phyloP scores from a whole-genome alignment of 306 rosid species.

The Malus asiatica region DNA sequence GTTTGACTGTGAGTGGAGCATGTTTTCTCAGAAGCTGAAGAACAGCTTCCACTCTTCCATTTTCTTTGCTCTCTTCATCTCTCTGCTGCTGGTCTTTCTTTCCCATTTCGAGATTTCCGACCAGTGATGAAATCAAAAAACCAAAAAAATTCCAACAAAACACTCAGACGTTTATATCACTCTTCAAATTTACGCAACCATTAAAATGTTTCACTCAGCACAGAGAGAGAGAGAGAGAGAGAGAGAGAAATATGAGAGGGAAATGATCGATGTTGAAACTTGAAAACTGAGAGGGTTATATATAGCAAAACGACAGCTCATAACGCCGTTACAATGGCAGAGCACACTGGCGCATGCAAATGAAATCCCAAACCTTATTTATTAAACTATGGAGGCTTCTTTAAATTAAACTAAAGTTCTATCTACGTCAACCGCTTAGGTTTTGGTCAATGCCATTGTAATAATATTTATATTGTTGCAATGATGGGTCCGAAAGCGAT shows the following conservation, averaged over 20 bases:
- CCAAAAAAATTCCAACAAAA: constrained; percentile 14
- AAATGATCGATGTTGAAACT: constrained; percentile 1
- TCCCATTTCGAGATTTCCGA: constrained; percentile 50
- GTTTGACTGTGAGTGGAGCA: constrained; percentile 66
- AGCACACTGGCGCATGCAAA: constrained; percentile 20
- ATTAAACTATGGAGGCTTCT: background rate
- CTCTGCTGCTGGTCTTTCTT: constrained; percentile 37
- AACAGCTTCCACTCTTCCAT: constrained; percentile 62
- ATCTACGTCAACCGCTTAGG: constrained; percentile 36
- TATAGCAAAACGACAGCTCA: constrained; percentile 48
- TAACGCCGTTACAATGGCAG: constrained; percentile 67
- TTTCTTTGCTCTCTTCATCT: constrained; percentile 9
- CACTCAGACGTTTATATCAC: constrained; percentile 46
- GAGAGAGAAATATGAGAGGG: constrained; percentile 10
- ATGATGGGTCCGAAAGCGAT: constrained; percentile 26
- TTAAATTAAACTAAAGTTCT: constrained; percentile 2
- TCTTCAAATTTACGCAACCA: constrained; percentile 82
- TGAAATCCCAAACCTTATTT: background rate
- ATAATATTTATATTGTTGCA: background rate
- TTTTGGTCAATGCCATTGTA: constrained; percentile 42
- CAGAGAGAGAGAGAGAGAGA: too few species aligned
- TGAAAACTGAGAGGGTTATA: constrained; percentile 23
- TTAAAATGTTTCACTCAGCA: constrained; percentile 8
- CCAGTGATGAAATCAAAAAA: background rate
- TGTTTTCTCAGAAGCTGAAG: constrained; percentile 73